Evolutionary conservation across 331 rosid species (phyloP).

Genomic region (Pyrus hybrid): DNA sequence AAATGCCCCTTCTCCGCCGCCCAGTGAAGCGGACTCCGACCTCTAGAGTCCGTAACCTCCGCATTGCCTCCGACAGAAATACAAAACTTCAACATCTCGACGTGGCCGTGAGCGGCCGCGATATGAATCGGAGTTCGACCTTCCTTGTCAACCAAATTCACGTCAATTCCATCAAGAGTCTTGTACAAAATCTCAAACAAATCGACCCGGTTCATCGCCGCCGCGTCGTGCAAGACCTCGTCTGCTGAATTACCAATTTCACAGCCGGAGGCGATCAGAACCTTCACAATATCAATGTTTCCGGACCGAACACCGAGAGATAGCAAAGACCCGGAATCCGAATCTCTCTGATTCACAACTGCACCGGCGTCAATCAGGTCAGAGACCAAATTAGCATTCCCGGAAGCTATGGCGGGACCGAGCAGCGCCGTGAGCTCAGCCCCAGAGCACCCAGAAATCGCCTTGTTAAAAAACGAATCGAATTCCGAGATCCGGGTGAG

Average conservation of each 20-base stretch:
- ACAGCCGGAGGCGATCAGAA: conserved; percentile 43
- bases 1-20: conserved; percentile 60
- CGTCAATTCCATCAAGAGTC: conserved; percentile 12
- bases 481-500: conserved; percentile 11
- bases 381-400: conserved; percentile 27
- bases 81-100: conserved; percentile 27
- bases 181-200: conserved; percentile 34
- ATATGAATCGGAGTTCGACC: conserved; percentile 57
- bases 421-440: conserved; percentile 41
- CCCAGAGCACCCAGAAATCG: conserved; percentile 43
- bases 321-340: conserved; percentile 31
- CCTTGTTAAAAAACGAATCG: conserved; percentile 21
- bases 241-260: conserved; percentile 26
- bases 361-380: conserved; percentile 53
- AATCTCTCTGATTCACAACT: conserved; percentile 27
- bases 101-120: conserved; percentile 52
- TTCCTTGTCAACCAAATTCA: conserved; percentile 30
- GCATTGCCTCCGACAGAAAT: conserved; percentile 46
- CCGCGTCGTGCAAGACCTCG: conserved; percentile 44
- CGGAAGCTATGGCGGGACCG: conserved; percentile 31
- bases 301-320: conserved; percentile 35
- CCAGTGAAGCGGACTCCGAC: conserved; percentile 66
- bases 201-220: conserved; percentile 43
- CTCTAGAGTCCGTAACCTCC: conserved; percentile 28
- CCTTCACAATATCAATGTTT: conserved; percentile 33